Conservation (phyloP, 2,329 filamentous ascomycete species). For the Calonectria henricotiae region DNA sequence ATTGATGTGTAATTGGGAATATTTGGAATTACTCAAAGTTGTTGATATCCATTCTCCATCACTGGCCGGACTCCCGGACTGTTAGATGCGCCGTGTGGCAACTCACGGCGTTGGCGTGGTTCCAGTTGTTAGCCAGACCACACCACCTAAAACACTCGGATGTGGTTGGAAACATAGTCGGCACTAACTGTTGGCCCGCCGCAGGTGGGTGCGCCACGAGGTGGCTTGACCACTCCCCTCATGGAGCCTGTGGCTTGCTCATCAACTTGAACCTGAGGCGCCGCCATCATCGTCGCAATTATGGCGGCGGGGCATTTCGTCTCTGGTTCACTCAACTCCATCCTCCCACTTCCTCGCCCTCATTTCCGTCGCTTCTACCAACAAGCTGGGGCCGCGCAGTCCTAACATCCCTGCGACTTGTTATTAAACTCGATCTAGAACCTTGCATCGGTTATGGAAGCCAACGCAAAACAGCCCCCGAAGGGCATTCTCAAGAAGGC, state of each 20-base stretch:
- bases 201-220: conserved; percentile 27
- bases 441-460: conserved; percentile 49
- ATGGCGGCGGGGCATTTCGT: conserved; percentile 37
- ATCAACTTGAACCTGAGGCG: conserved; percentile 21
- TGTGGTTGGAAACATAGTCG: conserved; percentile 24
- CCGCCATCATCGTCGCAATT: conserved; percentile 28
- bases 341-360: conserved; percentile 4
- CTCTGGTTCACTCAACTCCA: conserved; percentile 10
- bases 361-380: conserved; percentile 23
- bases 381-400: background rate
- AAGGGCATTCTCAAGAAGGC: conserved; percentile 77
- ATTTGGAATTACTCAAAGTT: conserved; percentile 12
- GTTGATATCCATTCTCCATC: background rate
- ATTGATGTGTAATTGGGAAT: background rate
- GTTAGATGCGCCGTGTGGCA: conserved; percentile 28
- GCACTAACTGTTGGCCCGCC: conserved; percentile 25
- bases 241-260: conserved; percentile 31
- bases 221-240: conserved; percentile 28
- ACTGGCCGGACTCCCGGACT: conserved; percentile 25
- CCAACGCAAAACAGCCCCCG: conserved; percentile 55
- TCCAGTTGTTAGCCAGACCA: conserved; percentile 2
- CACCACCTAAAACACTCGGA: conserved; percentile 22
- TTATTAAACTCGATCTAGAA: conserved; percentile 13
- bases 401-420: background rate
- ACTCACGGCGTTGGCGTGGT: conserved; percentile 15